Evolutionary conservation across 148 eudicot genomes (phyloP), one percentile per base, ranked within the genome.

Genomic region (Nepenthes gracilis): DNA sequence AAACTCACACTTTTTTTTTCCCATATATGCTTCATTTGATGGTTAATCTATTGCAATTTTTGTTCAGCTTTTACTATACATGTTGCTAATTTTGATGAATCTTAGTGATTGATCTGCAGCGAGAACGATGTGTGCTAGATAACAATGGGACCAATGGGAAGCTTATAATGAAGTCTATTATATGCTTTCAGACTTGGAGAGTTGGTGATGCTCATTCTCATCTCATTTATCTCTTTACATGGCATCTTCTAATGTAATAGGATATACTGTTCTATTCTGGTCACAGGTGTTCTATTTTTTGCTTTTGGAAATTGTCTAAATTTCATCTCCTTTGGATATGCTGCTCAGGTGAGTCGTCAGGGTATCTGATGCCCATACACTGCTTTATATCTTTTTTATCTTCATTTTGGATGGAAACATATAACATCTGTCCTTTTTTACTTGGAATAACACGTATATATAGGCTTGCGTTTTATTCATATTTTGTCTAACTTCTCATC

Each of bases 311-410:
- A 91, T 72, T 87, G 93, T 76, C 84, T 91, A 69, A 91, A 91
- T 76, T 91, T 91, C 74, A 59, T 91, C 66, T 91, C 97, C 43
- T 91, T 91, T 65, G 97, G 97, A 70, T 91, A 91, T 91, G 97
- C 97, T 75, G 97, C 97, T 69, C 97, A 91, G 93, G 97, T 91
- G 58, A 73, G 87, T 77, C 59, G 33, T n/a, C 37, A 33, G 34
- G 2, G 33, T n/a, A 12, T 38, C 36, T 23, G 51, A 52, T 12
- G 12, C 55, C 32, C 55, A 52, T 57, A 8, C 5, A 6, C 14
- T 36, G 13, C n/a, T 57, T 9, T 57, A 14, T 33, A 13, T 57
- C 43, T 35, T 33, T 33, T 2, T 62, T 52, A 48, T 34, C 55
- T 36, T 50, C 13, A 12, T 64, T 54, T 15, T 62, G 56, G 32